phyloP scores from a whole-genome alignment of 163 green algal genomes.

The Volvox carteri region DNA sequence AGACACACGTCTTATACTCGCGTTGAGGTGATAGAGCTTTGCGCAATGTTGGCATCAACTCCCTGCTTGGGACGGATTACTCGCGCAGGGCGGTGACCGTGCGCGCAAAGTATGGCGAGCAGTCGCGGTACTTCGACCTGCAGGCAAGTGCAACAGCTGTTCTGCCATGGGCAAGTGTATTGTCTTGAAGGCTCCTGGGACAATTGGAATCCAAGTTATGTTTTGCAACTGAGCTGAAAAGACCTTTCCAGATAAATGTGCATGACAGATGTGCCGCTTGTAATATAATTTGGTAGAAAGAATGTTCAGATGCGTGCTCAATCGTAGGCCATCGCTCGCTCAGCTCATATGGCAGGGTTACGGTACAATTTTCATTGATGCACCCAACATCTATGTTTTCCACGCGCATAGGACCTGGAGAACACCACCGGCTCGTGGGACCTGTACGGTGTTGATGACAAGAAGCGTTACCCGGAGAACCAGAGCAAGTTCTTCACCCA shows the following conservation, averaged over 20 bases:
- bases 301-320: no score
- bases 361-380: no score
- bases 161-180: not conserved
- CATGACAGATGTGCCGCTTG: no score
- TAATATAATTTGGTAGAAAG: no score
- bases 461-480: conserved; percentile 88
- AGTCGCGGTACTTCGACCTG: conserved; percentile 93
- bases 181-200: not conserved
- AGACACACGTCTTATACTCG: not conserved
- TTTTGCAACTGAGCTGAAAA: no score
- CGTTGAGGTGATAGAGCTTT: not conserved
- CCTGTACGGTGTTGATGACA: conserved; percentile 92
- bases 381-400: not conserved
- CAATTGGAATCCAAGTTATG: no score
- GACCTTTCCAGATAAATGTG: no score
- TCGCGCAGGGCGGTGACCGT: conserved; percentile 70
- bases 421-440: conserved; percentile 95
- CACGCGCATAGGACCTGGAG: conserved; percentile 88
- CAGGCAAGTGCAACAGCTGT: conserved; percentile 62
- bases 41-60: not conserved
- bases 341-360: no score
- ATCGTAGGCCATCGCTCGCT: no score
- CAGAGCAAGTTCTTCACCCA: conserved; percentile 91
- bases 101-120: conserved; percentile 90
- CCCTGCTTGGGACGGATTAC: not conserved